Base-by-base conservation (phyloP, 805 yeast genomes). In the Starmerella floris region DNA sequence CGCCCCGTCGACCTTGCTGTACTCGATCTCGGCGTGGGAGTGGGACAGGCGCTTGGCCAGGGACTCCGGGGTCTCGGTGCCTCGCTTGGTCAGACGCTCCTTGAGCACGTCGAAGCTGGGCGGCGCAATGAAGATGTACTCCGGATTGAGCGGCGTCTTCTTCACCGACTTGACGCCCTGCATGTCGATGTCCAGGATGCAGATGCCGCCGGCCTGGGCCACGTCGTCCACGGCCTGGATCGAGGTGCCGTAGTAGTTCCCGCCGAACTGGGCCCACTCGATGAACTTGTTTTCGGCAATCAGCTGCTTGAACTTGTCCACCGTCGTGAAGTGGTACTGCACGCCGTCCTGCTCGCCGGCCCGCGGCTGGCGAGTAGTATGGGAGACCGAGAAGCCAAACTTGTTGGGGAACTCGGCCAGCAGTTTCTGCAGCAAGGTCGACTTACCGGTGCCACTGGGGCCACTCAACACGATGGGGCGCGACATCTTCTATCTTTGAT, bases 241-340 rank as follows among this genome's bases (percentile, higher is more conserved):
- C 37, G 95, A 70, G 39, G 98, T 91, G 45, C 99, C 99, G 64
- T 91, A 91, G 70, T 82, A 87, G 70, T 91, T 91, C 40, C 97
- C 97, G 11, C 95, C 83, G 58, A 91, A 91, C 64, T 85, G 91
- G 4, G 99, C 98, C 91, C 94, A 84, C 65, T 91, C 99, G 51
- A 91, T 77, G 66, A 91, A 91, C 49, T 78, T 80, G 35, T 74
- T 67, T 21, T 77, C 76, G 10, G 69, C 77, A 51, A 91, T 84
- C 63, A 83, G 69, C 52, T 68, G 59, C 64, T 84, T 73, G 73
- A 91, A 91, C 45, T 74, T 73, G 15, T 81, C 91, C 44, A 81
- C 87, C 25, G 80, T 72, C 42, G 73, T 73, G 61, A 88, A 91
- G 64, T 88, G 78, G 71, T 91, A 91, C 59, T 93, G 95, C 53